Conservation (phyloP, 2,329 filamentous ascomycete species). For the Exophiala sp. region DNA sequence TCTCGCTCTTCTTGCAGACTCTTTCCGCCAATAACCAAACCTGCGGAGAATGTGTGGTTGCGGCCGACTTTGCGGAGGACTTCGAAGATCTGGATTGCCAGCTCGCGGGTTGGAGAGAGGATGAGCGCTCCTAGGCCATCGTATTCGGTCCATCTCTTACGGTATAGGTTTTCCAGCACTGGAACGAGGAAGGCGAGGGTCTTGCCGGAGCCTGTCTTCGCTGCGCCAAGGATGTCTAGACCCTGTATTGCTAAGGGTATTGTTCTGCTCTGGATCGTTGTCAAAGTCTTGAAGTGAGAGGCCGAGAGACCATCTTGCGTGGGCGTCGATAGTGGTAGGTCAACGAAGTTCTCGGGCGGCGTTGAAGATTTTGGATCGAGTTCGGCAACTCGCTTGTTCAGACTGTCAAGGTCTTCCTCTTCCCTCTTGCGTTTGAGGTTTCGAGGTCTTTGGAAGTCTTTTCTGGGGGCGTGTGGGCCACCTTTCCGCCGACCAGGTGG, state of each 20-base stretch:
- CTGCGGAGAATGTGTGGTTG: conserved; percentile 86
- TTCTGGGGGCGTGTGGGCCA: background rate
- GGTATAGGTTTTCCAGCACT: conserved; percentile 87
- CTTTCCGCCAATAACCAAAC: conserved; percentile 90
- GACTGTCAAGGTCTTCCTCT: conserved; percentile 41
- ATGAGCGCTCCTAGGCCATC: conserved; percentile 92
- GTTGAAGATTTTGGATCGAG: conserved; percentile 40
- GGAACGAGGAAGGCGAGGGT: conserved; percentile 90
- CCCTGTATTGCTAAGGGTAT: conserved; percentile 83
- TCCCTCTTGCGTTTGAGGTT: conserved; percentile 47
- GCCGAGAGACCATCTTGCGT: conserved; percentile 76
- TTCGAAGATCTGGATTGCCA: conserved; percentile 95
- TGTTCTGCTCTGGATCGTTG: conserved; percentile 87
- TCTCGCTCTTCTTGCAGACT: conserved; percentile 83
- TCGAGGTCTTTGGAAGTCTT: conserved; percentile 18
- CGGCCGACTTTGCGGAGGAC: conserved; percentile 86
- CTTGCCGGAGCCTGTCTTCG: conserved; percentile 94
- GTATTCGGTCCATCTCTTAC: conserved; percentile 80
- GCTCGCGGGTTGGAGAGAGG: conserved; percentile 87
- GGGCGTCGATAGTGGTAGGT: conserved; percentile 79
- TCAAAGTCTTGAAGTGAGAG: conserved; percentile 84
- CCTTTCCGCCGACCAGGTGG: conserved; percentile 14
- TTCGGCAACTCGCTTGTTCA: conserved; percentile 43
- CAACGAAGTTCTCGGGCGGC: conserved; percentile 66
- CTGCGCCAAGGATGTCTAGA: conserved; percentile 84